phyloP scores from a whole-genome alignment of 2,329 filamentous ascomycete genomes.

The Tolypocladium guangdongense region DNA sequence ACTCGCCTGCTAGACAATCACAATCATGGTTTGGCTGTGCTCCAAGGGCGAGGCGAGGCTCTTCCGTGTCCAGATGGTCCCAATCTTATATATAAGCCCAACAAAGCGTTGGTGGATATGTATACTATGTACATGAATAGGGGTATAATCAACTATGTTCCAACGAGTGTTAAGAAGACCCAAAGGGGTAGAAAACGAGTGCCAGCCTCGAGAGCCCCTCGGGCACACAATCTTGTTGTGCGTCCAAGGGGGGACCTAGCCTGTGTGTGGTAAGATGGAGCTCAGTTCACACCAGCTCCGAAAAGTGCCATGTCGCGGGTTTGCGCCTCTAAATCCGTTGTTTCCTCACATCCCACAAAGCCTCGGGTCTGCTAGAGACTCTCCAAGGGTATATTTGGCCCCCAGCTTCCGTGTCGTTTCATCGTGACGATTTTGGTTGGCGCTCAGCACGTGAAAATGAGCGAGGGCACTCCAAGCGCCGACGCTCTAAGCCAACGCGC shows the following conservation, averaged over 20 bases:
- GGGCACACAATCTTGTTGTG: neutral
- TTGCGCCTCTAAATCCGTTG: no score
- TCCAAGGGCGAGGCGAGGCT: neutral
- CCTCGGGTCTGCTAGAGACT: conserved; percentile 11
- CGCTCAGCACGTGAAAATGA: conserved; percentile 14
- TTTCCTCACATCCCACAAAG: conserved; percentile 7
- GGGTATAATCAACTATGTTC: conserved; percentile 1
- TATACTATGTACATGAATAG: conserved; percentile 17
- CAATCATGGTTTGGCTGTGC: neutral
- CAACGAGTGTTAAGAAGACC: conserved; percentile 3
- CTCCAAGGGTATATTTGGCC: conserved; percentile 17
- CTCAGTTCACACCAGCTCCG: neutral
- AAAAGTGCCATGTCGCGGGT: neutral
- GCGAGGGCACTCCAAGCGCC: neutral
- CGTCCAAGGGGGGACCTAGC: conserved; percentile 7
- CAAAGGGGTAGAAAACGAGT: conserved; percentile 11
- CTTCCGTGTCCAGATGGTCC: neutral
- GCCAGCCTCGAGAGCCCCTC: conserved; percentile 14
- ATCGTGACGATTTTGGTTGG: conserved; percentile 7
- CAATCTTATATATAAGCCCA: neutral
- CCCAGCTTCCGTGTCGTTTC: conserved; percentile 8
- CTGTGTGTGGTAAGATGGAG: conserved; percentile 7
- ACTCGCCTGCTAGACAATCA: neutral
- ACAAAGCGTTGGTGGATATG: neutral
- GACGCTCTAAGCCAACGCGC: neutral